A percentile compares a stretch with the other conserved stretches of the same genome.
These are phyloP conservation scores for Raffaelea albimanens DNA, from an alignment of 2,329 filamentous ascomycete genomes.

Conservation along the genomic window DNA sequence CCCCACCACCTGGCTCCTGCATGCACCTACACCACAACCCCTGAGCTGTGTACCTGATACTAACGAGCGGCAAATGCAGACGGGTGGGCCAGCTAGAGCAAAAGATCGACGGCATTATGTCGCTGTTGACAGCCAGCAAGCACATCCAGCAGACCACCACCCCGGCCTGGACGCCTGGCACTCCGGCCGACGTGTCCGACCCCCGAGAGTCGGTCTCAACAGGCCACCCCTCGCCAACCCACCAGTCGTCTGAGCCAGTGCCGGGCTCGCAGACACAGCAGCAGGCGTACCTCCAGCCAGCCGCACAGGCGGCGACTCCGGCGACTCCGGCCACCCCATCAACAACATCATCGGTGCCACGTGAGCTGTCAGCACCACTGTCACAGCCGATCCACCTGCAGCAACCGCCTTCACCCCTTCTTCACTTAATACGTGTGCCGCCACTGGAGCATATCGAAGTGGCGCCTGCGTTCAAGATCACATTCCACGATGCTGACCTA, in stretches of 20 bases:
- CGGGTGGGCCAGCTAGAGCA: slow-evolving; percentile 28
- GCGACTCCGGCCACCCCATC: neutral
- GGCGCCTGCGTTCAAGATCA: slow-evolving; percentile 25
- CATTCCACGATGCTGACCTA: slow-evolving; percentile 21
- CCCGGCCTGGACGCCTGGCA: slow-evolving; percentile 5
- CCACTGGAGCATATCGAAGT: slow-evolving; percentile 18
- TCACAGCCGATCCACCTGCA: neutral
- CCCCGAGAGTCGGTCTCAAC: too few relatives aligned
- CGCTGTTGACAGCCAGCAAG: slow-evolving; percentile 23
- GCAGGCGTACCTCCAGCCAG: neutral
- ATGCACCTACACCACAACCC: too few relatives aligned
- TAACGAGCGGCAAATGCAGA: slow-evolving; percentile 11
- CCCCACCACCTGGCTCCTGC: too few relatives aligned
- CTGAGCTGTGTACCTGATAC: too few relatives aligned
- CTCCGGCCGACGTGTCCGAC: neutral
- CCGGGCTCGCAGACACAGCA: neutral
- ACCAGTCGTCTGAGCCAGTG: too few relatives aligned
- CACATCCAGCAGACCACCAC: slow-evolving; percentile 11
- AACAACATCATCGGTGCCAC: neutral
- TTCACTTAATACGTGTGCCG: neutral
- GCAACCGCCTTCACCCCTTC: neutral
- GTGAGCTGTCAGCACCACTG: neutral
- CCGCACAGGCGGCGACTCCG: neutral
- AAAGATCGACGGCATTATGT: slow-evolving; percentile 29
- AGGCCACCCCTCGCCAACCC: neutral